Base-by-base conservation (phyloP, 1,284 basidiomycete species). In the Cystobasidium slooffiae region DNA sequence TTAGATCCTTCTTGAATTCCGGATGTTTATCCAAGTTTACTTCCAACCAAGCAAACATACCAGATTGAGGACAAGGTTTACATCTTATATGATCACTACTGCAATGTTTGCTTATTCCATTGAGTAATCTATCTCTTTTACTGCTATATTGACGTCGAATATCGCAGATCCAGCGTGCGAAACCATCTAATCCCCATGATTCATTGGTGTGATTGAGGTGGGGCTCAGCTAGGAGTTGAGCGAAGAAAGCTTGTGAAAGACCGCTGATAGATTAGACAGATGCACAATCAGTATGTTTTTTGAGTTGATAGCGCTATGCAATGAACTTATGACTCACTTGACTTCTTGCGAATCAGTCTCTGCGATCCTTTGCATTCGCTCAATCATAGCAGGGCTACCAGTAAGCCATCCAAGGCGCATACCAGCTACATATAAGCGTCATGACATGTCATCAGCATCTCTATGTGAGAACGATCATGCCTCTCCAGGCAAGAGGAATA, bases 391-490 rank as follows among this genome's bases (percentile, higher is more conserved):
- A 9, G 88, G 86, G 79, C 86, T 88, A 80, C 79, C 81, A 0
- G 91, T 92, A 79, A 90, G 89, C 89, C 89, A 94, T 0, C 92
- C 92, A 12, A 93, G 82, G 6, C 91, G 87, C 69, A 87, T 87
- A 0, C 91, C 92, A 3, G 91, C 91, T 70, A 44, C 4, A 59
- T 10, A 37, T 5, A 12, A 62, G 18, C 31, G 5, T 3, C n/a
- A 18, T 37, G 41, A 3, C 14, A 49, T 49, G 12, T n/a, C 46
- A n/a, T n/a, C 12, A 49, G 46, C 46, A 14, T 49, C 53, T n/a
- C 20, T 10, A 8, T 18, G 9, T 24, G 20, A 43, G 20, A 12
- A 44, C 14, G 55, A 10, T 5, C 8, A 8, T 61, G 8, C 37
- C 20, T 61, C 65, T 14, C 51, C 6, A 68, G 14, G n/a, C n/a